Evolutionary conservation across 2,329 filamentous ascomycete species (phyloP).

Genomic region (Diplodia mutila): DNA sequence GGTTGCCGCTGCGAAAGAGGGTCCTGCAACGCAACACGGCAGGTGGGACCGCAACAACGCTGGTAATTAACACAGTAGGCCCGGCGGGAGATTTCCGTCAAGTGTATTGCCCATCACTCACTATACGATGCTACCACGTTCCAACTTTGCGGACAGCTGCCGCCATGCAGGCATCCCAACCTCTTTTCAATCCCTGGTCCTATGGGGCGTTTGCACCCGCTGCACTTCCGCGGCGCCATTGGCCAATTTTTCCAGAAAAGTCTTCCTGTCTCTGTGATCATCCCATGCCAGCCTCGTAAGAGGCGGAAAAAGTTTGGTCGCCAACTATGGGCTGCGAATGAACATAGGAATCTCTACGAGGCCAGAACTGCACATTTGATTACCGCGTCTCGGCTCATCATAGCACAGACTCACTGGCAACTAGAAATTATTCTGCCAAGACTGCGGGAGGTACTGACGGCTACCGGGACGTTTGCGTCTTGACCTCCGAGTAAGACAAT

Average conservation of each 20-base stretch:
- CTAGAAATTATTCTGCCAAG: not conserved
- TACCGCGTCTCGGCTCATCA: too few species aligned
- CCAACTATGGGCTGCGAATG: not conserved
- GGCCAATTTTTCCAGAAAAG: not conserved
- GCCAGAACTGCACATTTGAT: too few species aligned
- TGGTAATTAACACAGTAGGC: not conserved
- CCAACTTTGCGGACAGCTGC: not conserved
- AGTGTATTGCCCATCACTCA: not conserved
- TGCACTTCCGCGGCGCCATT: not conserved
- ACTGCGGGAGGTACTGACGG: not conserved
- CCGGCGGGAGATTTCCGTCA: not conserved
- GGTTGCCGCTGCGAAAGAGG: not conserved
- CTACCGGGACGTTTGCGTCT: not conserved
- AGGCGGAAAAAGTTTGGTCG: not conserved
- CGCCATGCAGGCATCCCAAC: not conserved
- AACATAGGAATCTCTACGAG: too few species aligned
- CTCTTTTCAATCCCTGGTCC: not conserved
- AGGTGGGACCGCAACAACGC: not conserved
- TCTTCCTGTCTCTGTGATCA: not conserved
- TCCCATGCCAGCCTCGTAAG: not conserved
- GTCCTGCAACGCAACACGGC: not conserved
- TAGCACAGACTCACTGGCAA: not conserved
- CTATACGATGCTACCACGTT: not conserved
- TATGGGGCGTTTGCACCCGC: not conserved
- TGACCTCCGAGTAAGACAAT: not conserved